Evolutionary conservation across 2,329 filamentous ascomycete genomes (phyloP), one percentile per base, ranked within the genome.

Genomic region (Colletotrichum siamense): DNA sequence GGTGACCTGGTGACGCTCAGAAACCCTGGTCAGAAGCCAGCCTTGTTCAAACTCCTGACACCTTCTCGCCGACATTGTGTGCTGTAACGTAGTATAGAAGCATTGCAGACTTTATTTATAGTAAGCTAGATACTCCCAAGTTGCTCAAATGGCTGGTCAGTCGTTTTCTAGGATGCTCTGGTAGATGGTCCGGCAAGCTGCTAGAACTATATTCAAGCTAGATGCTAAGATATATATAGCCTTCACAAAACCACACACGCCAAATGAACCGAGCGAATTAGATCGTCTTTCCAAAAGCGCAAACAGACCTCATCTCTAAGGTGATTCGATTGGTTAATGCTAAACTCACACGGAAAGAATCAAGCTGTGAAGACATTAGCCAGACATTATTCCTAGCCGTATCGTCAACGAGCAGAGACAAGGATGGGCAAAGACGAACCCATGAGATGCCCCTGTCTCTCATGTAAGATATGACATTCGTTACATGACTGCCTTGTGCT

Each of bases 371-470:
- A n/a, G 18, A 49, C 9, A 49, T 6, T 49, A 49, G 18, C 18
- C 18, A 49, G 18, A 12, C 0, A n/a, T 12, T 4, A 49, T n/a
- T 7, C 39, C 39, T 4, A n/a, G 18, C 39, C 5, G 39, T 49
- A n/a, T 49, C 6, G 1, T 49, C 39, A 49, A 2, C 9, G 9
- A 2, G 6, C 39, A n/a, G 18, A 49, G 5, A 49, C 1, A 0
- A 12, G 9, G 0, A 1, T 12, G 39, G 5, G 39, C 3, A 12
- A 49, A 3, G 4, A 0, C 6, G 39, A 49, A 12, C 3, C 1
- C 39, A 49, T 49, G 9, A n/a, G 39, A 49, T 49, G 18, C 1
- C 18, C 5, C 0, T 2, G 18, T 49, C 39, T 4, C 0, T 7
- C 39, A n/a, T 49, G 18, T 49, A 49, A 1, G 1, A 49, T 44